Conservation (phyloP, 202 grass and related monocot genomes). For the Cymbopogon flexuosus region DNA sequence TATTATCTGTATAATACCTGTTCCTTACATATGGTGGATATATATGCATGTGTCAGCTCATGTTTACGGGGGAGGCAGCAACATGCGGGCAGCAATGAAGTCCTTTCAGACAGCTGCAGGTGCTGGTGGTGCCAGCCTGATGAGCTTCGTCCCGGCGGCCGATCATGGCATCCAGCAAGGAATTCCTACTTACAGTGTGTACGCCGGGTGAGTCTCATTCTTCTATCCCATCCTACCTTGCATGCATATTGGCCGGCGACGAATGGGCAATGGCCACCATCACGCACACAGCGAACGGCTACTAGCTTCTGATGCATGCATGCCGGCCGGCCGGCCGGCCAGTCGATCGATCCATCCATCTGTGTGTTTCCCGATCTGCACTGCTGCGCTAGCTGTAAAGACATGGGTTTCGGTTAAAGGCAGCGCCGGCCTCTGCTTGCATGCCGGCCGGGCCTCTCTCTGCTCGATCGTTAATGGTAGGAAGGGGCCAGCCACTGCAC, state of each 20-base stretch:
- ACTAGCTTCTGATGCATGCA: conserved; percentile 1
- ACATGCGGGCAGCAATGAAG: conserved; percentile 55
- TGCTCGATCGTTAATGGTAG: conserved; percentile 45
- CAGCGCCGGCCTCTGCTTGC: conserved; percentile 17
- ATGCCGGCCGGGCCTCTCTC: neutral
- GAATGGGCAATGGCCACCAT: neutral
- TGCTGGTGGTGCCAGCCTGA: conserved; percentile 48
- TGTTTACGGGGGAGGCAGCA: conserved; percentile 29
- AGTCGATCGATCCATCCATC: neutral
- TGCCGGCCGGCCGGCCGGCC: neutral
- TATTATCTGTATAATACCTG: neutral
- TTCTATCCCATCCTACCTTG: neutral
- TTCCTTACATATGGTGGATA: neutral
- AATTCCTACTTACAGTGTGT: conserved; percentile 55
- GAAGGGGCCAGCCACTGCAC: conserved; percentile 43
- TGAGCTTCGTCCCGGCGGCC: conserved; percentile 39
- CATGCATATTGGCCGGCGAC: neutral
- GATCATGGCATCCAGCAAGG: conserved; percentile 77
- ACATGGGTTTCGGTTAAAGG: conserved; percentile 37
- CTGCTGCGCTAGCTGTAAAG: conserved; percentile 52
- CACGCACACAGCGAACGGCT: neutral
- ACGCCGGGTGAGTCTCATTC: conserved; percentile 36
- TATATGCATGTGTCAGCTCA: neutral
- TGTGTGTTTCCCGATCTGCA: conserved; percentile 13
- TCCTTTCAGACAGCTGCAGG: conserved; percentile 41